Percentiles rank a stretch among this genome's conserved stretches.
phyloP scores from a whole-genome alignment of 345 rosid species.

The Corchorus olitorius region DNA sequence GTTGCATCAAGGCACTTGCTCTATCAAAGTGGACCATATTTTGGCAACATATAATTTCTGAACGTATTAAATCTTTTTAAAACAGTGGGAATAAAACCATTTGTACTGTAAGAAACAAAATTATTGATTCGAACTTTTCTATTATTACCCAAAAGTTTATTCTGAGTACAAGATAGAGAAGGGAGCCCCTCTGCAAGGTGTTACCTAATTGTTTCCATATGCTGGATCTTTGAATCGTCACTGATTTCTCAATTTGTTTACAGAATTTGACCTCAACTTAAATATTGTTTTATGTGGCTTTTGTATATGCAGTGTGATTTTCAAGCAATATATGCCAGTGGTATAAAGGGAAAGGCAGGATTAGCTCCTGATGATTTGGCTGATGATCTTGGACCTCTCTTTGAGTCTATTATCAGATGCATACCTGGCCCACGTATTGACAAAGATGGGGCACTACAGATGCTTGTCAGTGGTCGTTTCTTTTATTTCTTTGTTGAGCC shows the following conservation, averaged over 20 bases:
- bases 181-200: not conserved
- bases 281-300: constrained; percentile 8
- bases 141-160: not conserved
- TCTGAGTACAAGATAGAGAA: not conserved
- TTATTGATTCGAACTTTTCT: not conserved
- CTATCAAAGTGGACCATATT: not conserved
- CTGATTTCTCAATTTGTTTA: constrained; percentile 3
- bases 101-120: not conserved
- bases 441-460: constrained; percentile 93
- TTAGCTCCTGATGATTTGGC: constrained; percentile 82
- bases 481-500: constrained; percentile 25
- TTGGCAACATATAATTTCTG: not conserved
- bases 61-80: not conserved
- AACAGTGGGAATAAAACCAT: not conserved
- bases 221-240: constrained; percentile 10
- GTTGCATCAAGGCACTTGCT: constrained; percentile 5
- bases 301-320: constrained; percentile 81
- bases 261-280: constrained; percentile 5
- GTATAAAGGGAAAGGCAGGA: constrained; percentile 93
- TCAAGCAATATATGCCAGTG: constrained; percentile 93
- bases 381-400: constrained; percentile 92
- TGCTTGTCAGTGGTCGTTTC: constrained; percentile 84
- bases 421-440: constrained; percentile 91
- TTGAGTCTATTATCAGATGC: constrained; percentile 89
- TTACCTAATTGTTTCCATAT: constrained; percentile 5